phyloP scores from a whole-genome alignment of 805 yeast species.

The Hanseniaspora pseudoguilliermondii region DNA sequence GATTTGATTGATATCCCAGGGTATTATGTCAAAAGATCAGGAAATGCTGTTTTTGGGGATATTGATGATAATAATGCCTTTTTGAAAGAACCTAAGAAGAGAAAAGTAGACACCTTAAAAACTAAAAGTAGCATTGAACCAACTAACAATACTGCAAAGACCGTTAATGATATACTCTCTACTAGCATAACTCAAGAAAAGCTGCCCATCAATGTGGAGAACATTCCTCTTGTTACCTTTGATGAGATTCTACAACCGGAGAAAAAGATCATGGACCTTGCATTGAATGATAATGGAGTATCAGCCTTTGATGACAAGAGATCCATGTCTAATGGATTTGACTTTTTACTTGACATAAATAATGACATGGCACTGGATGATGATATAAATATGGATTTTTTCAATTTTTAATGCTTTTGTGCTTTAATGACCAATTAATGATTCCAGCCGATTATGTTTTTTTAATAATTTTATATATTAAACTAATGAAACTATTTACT shows the following conservation, averaged over 20 bases:
- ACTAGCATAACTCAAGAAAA: not conserved
- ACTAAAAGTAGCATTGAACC: no score
- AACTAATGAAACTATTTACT: not conserved
- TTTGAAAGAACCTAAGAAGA: not conserved
- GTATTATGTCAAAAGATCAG: conserved; percentile 3
- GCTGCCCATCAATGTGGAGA: not conserved
- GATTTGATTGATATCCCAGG: not conserved
- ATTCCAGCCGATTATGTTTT: no score
- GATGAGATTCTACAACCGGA: conserved; percentile 6
- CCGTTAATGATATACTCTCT: not conserved
- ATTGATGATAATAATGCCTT: not conserved
- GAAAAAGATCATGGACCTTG: not conserved
- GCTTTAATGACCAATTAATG: no score
- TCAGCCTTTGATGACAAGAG: not conserved
- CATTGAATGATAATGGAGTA: not conserved
- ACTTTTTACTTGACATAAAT: conserved; percentile 7
- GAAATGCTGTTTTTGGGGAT: not conserved
- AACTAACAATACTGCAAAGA: not conserved
- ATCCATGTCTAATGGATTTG: not conserved
- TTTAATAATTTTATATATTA: not conserved
- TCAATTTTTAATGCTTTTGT: conserved; percentile 1
- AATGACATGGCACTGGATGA: conserved; percentile 4
- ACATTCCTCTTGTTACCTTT: not conserved
- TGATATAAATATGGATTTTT: conserved; percentile 12
- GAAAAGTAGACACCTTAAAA: not conserved